These are phyloP conservation scores for Secale cereale DNA, from an alignment of 176 grass and related monocot species.

Conservation along the genomic window DNA sequence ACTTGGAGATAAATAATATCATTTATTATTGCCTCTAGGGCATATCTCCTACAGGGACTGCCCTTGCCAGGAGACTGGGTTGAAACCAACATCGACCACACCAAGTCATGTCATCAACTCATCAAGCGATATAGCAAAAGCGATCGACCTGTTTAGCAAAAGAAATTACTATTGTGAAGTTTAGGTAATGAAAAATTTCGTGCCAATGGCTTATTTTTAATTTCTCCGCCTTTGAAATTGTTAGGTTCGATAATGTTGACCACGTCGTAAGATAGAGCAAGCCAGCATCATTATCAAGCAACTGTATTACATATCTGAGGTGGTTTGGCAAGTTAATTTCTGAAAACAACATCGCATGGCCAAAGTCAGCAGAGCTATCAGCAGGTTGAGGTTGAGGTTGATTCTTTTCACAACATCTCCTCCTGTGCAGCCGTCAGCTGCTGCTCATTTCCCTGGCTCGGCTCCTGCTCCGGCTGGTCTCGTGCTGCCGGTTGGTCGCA, in stretches of 20 bases:
- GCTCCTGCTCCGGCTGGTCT: not conserved
- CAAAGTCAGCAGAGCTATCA: not conserved
- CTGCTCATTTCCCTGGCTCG: not conserved
- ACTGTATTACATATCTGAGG: not conserved
- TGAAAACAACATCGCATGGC: not conserved
- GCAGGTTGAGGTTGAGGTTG: not conserved
- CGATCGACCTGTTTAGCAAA: not conserved
- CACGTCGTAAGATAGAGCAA: not conserved
- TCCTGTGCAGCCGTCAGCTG: not conserved
- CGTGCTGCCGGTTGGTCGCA: not conserved
- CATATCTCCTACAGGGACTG: no score
- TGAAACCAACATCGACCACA: not conserved
- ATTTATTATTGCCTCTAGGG: no score
- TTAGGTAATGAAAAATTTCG: no score
- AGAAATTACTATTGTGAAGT: not conserved
- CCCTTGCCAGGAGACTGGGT: no score
- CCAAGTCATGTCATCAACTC: not conserved
- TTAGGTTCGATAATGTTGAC: not conserved
- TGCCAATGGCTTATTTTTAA: not conserved
- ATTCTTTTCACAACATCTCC: slow-evolving; percentile 26
- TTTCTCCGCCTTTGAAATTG: not conserved
- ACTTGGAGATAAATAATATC: no score
- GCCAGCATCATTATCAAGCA: not conserved
- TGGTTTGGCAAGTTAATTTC: not conserved
- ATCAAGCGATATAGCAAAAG: not conserved